These are phyloP conservation scores for Agarophyton chilense DNA, from an alignment of 23 red algal species.

Conservation along the genomic window DNA sequence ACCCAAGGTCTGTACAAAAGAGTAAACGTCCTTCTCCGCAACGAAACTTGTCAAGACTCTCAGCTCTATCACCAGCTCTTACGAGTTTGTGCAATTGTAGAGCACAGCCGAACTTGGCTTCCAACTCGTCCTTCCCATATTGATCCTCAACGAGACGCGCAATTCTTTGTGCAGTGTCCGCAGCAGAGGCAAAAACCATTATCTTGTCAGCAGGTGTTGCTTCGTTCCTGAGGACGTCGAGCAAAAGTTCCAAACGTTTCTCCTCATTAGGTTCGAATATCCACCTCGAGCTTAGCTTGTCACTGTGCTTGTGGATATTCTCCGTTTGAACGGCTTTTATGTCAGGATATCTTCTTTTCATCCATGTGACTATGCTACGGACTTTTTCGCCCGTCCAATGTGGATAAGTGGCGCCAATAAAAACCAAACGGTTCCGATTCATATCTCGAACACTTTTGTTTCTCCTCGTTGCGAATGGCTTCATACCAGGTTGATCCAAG, in stretches of 20 bases:
- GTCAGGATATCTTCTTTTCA: constrained; percentile 74
- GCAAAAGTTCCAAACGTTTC: constrained; percentile 32
- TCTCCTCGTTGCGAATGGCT: constrained; percentile 74
- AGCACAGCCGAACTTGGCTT: constrained; percentile 50
- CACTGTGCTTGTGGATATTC: constrained; percentile 61
- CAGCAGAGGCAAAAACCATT: constrained; percentile 67
- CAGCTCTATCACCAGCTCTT: constrained; percentile 26
- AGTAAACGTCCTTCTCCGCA: constrained; percentile 70
- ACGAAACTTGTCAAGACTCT: constrained; percentile 63
- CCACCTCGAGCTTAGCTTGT: constrained; percentile 43
- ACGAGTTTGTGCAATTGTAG: constrained; percentile 54
- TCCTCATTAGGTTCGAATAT: neutral
- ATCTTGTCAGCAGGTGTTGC: constrained; percentile 39
- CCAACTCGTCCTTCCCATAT: constrained; percentile 4
- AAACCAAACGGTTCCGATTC: constrained; percentile 70
- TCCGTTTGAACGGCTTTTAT: constrained; percentile 56
- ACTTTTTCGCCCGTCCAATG: constrained; percentile 82
- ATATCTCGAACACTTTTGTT: constrained; percentile 24
- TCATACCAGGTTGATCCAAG: constrained; percentile 70
- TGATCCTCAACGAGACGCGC: neutral
- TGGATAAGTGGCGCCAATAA: constrained; percentile 83
- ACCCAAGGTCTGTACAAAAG: constrained; percentile 92
- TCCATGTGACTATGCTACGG: constrained; percentile 67
- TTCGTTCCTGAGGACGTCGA: constrained; percentile 41
- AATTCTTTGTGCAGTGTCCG: constrained; percentile 15